phyloP scores from a whole-genome alignment of 202 grass and related monocot species.

The Setaria italica region DNA sequence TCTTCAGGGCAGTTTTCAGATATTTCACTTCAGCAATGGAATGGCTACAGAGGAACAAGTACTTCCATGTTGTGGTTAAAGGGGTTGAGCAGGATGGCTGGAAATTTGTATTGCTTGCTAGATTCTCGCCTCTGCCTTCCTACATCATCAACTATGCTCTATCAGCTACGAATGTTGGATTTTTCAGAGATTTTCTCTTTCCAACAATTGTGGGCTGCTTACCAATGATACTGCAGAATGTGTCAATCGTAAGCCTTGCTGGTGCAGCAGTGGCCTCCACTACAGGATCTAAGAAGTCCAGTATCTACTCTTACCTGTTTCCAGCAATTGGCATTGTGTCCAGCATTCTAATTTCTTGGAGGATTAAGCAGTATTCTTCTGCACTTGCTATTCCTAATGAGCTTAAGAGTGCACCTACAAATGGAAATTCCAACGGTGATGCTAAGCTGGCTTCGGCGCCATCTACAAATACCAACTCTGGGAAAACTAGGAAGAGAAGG shows the following conservation, averaged over 20 bases:
- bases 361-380: conserved; percentile 92
- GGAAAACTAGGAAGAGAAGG: conserved; percentile 49
- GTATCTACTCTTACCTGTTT: conserved; percentile 76
- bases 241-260: conserved; percentile 90
- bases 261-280: conserved; percentile 77
- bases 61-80: conserved; percentile 89
- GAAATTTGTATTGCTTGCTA: conserved; percentile 95
- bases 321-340: conserved; percentile 83
- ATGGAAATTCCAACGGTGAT: conserved; percentile 32
- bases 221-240: conserved; percentile 98
- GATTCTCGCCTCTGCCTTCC: conserved; percentile 91
- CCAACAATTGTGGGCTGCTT: conserved; percentile 89
- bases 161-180: conserved; percentile 79
- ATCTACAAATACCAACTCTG: conserved; percentile 31
- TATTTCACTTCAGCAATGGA: conserved; percentile 87
- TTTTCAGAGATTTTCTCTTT: conserved; percentile 93
- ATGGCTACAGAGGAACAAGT: conserved; percentile 80
- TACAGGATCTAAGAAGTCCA: conserved; percentile 76
- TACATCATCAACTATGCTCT: conserved; percentile 96
- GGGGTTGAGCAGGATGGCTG: conserved; percentile 91
- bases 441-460: neutral
- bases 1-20: conserved; percentile 77
- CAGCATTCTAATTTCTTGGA: conserved; percentile 89
- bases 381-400: conserved; percentile 67
- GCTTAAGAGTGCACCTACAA: conserved; percentile 28